Evolutionary conservation across 805 yeast species (phyloP).

Genomic region (Alloascoidea hylecoeti): DNA sequence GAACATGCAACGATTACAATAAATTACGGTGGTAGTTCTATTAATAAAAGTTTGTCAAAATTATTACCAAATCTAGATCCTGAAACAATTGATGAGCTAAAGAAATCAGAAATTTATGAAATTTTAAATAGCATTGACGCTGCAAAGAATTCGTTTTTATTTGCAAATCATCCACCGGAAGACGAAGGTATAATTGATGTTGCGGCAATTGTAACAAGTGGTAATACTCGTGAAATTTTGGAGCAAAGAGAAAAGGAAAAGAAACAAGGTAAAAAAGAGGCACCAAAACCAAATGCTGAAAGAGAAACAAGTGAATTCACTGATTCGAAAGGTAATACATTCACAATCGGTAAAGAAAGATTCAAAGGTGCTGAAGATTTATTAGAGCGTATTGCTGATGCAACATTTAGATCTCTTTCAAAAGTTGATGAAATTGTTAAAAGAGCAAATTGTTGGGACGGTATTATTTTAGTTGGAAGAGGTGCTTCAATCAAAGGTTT

Average conservation of each 20-base stretch:
- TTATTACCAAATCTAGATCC: slow-evolving; percentile 43
- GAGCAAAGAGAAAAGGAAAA: slow-evolving; percentile 44
- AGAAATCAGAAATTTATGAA: slow-evolving; percentile 65
- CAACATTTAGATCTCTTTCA: slow-evolving; percentile 36
- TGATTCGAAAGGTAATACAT: slow-evolving; percentile 38
- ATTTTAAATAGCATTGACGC: slow-evolving; percentile 46
- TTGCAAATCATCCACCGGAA: slow-evolving; percentile 33
- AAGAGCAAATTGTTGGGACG: slow-evolving; percentile 77
- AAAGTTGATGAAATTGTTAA: slow-evolving; percentile 52
- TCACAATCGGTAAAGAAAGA: slow-evolving; percentile 80
- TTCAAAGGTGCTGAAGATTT: slow-evolving; percentile 65
- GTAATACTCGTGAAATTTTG: slow-evolving; percentile 54
- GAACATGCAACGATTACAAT: slow-evolving; percentile 36
- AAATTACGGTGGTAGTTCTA: slow-evolving; percentile 46
- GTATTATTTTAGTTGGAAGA: slow-evolving; percentile 67
- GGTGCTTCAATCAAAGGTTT: slow-evolving; percentile 67
- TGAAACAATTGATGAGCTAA: slow-evolving; percentile 59
- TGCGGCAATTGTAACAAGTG: slow-evolving; percentile 77
- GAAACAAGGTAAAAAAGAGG: slow-evolving; percentile 21
- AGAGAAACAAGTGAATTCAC: slow-evolving; percentile 58
- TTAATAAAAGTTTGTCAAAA: slow-evolving; percentile 37
- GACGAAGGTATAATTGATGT: slow-evolving; percentile 77
- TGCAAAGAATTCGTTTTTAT: slow-evolving; percentile 45
- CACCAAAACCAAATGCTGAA: slow-evolving; percentile 39
- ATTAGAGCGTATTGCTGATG: slow-evolving; percentile 36